These are phyloP conservation scores for Jaltomata sinuosa DNA, from an alignment of 257 asterid species.

Conservation along the genomic window DNA sequence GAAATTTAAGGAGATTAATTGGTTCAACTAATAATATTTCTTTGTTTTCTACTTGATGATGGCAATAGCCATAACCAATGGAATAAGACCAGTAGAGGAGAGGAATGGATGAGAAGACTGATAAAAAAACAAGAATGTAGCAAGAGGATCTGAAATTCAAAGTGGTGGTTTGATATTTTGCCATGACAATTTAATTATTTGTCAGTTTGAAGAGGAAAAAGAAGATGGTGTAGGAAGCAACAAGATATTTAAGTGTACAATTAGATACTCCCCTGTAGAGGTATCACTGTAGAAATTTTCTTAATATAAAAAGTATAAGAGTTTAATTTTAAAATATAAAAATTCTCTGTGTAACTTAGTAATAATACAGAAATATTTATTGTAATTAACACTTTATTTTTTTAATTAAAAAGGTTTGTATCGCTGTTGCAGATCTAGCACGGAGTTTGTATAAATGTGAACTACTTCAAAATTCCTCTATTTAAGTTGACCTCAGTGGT, in stretches of 20 bases:
- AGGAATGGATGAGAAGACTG: conserved; percentile 31
- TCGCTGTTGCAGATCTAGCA: neutral
- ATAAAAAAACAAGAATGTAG: conserved; percentile 20
- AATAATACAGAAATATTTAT: no score
- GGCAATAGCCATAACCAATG: conserved; percentile 1
- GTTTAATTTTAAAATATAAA: no score
- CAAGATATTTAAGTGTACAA: neutral
- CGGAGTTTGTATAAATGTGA: neutral
- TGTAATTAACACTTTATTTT: neutral
- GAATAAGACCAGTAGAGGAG: conserved; percentile 29
- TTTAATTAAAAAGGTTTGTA: neutral
- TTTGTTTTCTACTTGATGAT: neutral
- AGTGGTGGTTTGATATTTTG: conserved; percentile 12
- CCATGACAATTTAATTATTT: conserved; percentile 10
- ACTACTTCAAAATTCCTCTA: no score
- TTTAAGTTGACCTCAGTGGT: neutral
- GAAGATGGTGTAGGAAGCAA: neutral
- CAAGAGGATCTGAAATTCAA: neutral
- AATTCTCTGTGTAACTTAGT: no score
- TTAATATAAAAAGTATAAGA: no score
- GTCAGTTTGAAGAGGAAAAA: neutral
- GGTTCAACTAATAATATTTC: neutral
- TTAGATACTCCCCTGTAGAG: no score
- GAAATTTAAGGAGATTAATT: conserved; percentile 30
- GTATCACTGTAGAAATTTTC: no score